Conservation (phyloP, 1,139 yeast genomes). For the Kluyveromyces sp. region DNA sequence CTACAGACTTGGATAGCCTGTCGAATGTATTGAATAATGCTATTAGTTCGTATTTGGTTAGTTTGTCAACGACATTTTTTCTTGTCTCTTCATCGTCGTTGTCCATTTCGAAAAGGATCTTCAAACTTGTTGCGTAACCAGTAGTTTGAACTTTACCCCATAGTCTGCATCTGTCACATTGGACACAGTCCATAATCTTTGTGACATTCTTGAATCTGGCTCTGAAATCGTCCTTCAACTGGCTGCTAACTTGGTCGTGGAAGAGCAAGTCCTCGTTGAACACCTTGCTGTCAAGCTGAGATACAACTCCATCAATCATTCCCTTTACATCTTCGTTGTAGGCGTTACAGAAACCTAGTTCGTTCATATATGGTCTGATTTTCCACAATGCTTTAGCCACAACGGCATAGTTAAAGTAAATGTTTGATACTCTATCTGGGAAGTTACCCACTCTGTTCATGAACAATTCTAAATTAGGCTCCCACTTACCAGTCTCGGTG, state of each 20-base stretch:
- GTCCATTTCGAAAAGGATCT: slow-evolving; percentile 71
- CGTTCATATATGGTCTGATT: slow-evolving; percentile 41
- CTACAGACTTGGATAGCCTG: slow-evolving; percentile 77
- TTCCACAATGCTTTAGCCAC: slow-evolving; percentile 76
- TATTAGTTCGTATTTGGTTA: slow-evolving; percentile 80
- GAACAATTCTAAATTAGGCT: slow-evolving; percentile 73
- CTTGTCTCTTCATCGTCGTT: slow-evolving; percentile 34
- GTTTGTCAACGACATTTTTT: slow-evolving; percentile 37
- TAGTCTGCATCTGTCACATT: slow-evolving; percentile 92
- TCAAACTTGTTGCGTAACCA: slow-evolving; percentile 94
- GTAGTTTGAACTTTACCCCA: slow-evolving; percentile 98
- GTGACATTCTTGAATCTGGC: slow-evolving; percentile 81
- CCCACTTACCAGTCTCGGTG: slow-evolving; percentile 69
- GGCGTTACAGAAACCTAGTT: slow-evolving; percentile 41
- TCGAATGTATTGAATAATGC: slow-evolving; percentile 90
- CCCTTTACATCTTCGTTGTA: slow-evolving; percentile 43
- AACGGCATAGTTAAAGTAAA: slow-evolving; percentile 88
- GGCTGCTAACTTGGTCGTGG: slow-evolving; percentile 37
- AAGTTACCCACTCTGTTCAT: slow-evolving; percentile 84
- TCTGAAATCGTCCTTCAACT: slow-evolving; percentile 68
- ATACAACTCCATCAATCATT: slow-evolving; percentile 35
- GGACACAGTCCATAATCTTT: slow-evolving; percentile 95
- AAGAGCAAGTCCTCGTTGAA: slow-evolving; percentile 53
- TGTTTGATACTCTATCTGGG: slow-evolving; percentile 82
- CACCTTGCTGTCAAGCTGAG: slow-evolving; percentile 39